Percentiles rank a stretch among this genome's conserved stretches.
Conservation (phyloP, 352 stramenopile genomes). For the Phytophthora fragariae region DNA sequence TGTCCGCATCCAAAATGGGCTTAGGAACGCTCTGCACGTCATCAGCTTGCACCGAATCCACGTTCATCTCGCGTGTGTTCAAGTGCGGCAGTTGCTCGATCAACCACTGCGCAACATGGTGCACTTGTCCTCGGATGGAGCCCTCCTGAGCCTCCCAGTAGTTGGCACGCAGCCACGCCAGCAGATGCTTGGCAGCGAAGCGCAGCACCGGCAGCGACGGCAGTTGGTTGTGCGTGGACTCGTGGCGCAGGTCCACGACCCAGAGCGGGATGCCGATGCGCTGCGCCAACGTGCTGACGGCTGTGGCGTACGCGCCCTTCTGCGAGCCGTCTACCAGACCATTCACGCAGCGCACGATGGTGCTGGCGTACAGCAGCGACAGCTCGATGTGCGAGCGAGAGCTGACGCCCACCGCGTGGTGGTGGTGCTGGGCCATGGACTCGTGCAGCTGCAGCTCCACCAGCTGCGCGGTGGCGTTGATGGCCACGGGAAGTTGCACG, state of each 20-base stretch:
- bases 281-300: slow-evolving; percentile 80
- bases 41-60: neutral
- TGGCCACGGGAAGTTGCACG: slow-evolving; percentile 76
- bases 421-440: slow-evolving; percentile 65
- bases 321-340: slow-evolving; percentile 84
- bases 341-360: slow-evolving; percentile 86
- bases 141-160: slow-evolving; percentile 90
- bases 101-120: slow-evolving; percentile 50
- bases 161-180: slow-evolving; percentile 87
- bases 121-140: slow-evolving; percentile 55
- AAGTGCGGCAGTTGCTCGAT: slow-evolving; percentile 39
- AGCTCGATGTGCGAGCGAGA: slow-evolving; percentile 85
- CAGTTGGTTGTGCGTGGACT: slow-evolving; percentile 94
- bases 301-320: slow-evolving; percentile 77
- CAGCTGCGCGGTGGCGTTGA: slow-evolving; percentile 79
- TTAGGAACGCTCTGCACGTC: neutral
- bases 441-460: slow-evolving; percentile 83
- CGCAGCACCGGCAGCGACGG: slow-evolving; percentile 90
- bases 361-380: slow-evolving; percentile 68
- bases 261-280: slow-evolving; percentile 93
- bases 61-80: slow-evolving; percentile 17
- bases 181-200: slow-evolving; percentile 85
- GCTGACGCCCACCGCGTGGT: slow-evolving; percentile 72
- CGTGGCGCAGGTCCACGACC: slow-evolving; percentile 94
- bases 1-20: slow-evolving; percentile 51